Conservation (phyloP, 176 grass and related monocot species). For the Miscanthus lutarioriparius region DNA sequence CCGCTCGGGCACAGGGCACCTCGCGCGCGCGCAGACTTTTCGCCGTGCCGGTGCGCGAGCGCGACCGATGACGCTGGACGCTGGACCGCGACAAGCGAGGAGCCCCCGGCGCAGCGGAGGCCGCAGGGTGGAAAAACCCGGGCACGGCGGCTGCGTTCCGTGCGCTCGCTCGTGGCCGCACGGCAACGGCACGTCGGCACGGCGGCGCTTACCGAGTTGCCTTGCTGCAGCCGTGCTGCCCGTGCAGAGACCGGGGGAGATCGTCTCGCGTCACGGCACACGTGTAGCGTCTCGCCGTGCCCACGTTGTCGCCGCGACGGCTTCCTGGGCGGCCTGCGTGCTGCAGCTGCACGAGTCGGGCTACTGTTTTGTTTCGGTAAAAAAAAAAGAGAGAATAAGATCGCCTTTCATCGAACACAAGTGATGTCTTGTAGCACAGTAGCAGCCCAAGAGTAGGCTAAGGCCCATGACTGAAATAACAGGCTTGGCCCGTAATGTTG, state of each 20-base stretch:
- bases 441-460: neutral
- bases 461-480: neutral
- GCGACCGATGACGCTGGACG: neutral
- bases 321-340: neutral
- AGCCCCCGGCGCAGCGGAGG: neutral
- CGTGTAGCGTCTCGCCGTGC: neutral
- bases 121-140: neutral
- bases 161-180: neutral
- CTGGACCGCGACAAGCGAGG: neutral
- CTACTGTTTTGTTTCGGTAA: neutral
- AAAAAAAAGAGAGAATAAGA: neutral
- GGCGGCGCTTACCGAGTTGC: neutral
- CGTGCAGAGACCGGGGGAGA: no score
- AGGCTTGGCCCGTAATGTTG: neutral
- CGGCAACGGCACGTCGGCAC: neutral
- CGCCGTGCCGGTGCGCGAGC: neutral
- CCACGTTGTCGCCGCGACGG: neutral
- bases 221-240: neutral
- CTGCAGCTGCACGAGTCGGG: neutral
- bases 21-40: neutral
- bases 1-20: neutral
- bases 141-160: no score
- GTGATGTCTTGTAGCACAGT: no score
- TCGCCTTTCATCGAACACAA: no score
- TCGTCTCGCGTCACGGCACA: neutral